phyloP scores from a whole-genome alignment of 2,329 filamentous ascomycete genomes.

The Botrytis paeoniae region DNA sequence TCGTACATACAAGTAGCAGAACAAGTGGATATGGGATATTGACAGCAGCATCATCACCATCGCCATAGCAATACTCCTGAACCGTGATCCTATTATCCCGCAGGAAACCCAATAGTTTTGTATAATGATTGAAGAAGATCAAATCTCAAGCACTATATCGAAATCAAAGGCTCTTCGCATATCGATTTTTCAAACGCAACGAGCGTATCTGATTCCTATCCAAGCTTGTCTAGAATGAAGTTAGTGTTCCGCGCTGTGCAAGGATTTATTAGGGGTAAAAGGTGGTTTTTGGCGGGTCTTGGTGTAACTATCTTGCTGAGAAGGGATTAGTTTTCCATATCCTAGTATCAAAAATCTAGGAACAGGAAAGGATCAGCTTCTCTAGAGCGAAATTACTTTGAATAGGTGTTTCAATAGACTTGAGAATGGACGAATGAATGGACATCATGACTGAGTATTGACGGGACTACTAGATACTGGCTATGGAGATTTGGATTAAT shows the following conservation, averaged over 20 bases:
- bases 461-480: background rate
- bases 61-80: background rate
- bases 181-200: background rate
- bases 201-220: background rate
- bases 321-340: background rate
- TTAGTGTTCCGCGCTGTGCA: background rate
- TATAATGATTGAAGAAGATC: background rate
- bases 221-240: background rate
- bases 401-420: background rate
- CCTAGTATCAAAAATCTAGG: background rate
- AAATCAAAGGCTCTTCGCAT: background rate
- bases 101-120: background rate
- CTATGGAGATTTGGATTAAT: background rate
- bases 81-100: background rate
- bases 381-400: background rate
- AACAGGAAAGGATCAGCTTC: slow-evolving; percentile 10
- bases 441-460: background rate
- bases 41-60: background rate
- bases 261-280: slow-evolving; percentile 1
- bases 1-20: background rate
- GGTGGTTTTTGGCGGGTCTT: background rate
- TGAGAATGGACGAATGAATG: background rate
- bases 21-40: background rate
- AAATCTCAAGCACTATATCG: background rate
- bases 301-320: background rate